Evolutionary conservation across 805 yeast species (phyloP), one percentile per base, ranked within the genome.

Genomic region (Clavispora asparagi): DNA sequence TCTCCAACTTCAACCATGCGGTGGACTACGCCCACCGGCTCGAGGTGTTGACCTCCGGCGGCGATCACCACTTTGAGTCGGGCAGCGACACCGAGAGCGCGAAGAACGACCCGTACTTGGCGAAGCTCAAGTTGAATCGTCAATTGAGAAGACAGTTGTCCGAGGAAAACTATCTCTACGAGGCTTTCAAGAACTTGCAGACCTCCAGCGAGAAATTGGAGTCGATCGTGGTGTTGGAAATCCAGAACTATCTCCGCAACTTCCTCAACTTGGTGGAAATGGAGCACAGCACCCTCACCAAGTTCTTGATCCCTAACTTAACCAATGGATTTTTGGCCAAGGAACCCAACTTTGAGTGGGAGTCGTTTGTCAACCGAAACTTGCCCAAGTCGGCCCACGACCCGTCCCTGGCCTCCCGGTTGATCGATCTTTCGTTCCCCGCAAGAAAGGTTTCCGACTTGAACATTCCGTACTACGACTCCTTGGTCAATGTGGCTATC

Each of bases 331-430:
- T 90, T 53, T 77, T 90, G 51, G 77, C 85, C 31, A 85, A 86
- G 60, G 90, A 86, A 49, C 82, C 96, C 11, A 74, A 79, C 32
- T 81, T 81, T 61, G 98, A 94, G 70, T 92, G 97, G 96, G 87
- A 86, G 49, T 77, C 87, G 30, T 94, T 88, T 53, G 77, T 91
- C 43, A 67, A 81, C 9, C 78, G 84, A 50, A 90, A 91, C 66
- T 70, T 71, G 39, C 74, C 76, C 14, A 48, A 45, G 39, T 51
- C 66, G 3, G 58, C 66, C 7, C 54, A 62, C 10, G 51, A 60
- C 23, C 52, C 66, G 3, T 58, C 66, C 7, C 53, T 61, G 10
- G 52, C 60, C 14, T 54, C 68, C 4, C 65, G 70, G 14, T 70
- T 71, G 50, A 65, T 71, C 42, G 77, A 71, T 47, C 60, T 70